Conservation (phyloP, 805 yeast genomes). For the Trichomonascus vanleenenianus region DNA sequence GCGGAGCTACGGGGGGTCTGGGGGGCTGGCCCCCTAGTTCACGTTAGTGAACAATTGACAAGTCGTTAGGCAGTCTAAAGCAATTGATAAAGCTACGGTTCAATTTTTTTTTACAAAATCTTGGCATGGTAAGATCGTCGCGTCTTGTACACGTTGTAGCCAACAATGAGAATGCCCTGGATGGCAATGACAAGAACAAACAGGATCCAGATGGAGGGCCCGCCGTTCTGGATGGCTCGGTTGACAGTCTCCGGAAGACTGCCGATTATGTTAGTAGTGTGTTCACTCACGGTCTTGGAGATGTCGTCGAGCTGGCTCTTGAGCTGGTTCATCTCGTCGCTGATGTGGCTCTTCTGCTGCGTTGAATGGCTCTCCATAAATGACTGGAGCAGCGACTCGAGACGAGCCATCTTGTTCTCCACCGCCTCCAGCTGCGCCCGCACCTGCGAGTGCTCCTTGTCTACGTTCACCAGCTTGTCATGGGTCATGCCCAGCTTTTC, state of each 20-base stretch:
- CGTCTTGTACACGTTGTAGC: slow-evolving; percentile 25
- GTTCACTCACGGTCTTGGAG: slow-evolving; percentile 20
- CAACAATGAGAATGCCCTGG: slow-evolving; percentile 23
- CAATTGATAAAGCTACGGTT: too few species aligned
- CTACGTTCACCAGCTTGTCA: slow-evolving; percentile 5
- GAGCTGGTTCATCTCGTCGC: slow-evolving; percentile 12
- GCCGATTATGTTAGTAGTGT: slow-evolving; percentile 21
- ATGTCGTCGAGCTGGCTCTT: slow-evolving; percentile 15
- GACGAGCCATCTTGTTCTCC: slow-evolving; percentile 11
- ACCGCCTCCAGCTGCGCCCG: slow-evolving; percentile 6
- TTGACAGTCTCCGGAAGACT: slow-evolving; percentile 21
- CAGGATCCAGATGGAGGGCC: slow-evolving; percentile 23
- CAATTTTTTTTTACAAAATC: slow-evolving; percentile 9
- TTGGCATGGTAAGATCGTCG: slow-evolving; percentile 20
- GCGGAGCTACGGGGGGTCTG: too few species aligned
- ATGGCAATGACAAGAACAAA: slow-evolving; percentile 18
- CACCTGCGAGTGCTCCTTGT: slow-evolving; percentile 5
- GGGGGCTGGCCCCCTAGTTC: too few species aligned
- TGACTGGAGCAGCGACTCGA: slow-evolving; percentile 10
- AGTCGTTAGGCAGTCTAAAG: too few species aligned
- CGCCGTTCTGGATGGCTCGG: slow-evolving; percentile 20
- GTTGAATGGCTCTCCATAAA: slow-evolving; percentile 5
- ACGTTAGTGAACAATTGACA: too few species aligned
- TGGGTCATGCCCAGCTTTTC: slow-evolving; percentile 7
- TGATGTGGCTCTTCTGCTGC: slow-evolving; percentile 11